phyloP scores from a whole-genome alignment of 768 basidiomycete species.

The Termitomyces sp. region DNA sequence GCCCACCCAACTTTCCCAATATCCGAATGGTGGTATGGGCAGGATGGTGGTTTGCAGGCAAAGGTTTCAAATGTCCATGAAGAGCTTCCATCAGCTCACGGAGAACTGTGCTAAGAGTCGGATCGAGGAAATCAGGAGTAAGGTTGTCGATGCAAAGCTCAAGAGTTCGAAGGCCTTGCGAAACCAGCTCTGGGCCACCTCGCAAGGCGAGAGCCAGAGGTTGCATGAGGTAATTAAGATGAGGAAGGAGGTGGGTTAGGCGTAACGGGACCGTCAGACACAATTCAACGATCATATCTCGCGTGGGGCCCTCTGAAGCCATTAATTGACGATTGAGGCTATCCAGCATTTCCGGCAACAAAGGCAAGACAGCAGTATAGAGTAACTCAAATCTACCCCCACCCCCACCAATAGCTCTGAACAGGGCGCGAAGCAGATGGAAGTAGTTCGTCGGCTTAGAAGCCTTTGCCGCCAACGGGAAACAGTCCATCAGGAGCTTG shows the following conservation, averaged over 20 bases:
- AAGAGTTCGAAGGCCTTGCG: constrained; percentile 92
- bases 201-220: constrained; percentile 88
- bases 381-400: constrained; percentile 90
- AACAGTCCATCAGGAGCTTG: constrained; percentile 93
- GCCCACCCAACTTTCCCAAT: constrained; percentile 91
- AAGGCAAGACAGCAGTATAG: constrained; percentile 93
- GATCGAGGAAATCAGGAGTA: constrained; percentile 96
- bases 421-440: constrained; percentile 85
- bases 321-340: constrained; percentile 86
- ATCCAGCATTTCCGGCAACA: constrained; percentile 96
- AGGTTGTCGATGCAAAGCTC: constrained; percentile 99
- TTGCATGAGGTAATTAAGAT: constrained; percentile 93
- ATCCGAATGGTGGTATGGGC: constrained; percentile 95
- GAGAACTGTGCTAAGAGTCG: constrained; percentile 87
- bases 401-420: constrained; percentile 88
- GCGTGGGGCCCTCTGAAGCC: constrained; percentile 71
- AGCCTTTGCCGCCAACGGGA: constrained; percentile 89
- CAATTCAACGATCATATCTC: constrained; percentile 95
- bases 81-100: constrained; percentile 93
- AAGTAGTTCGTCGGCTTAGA: constrained; percentile 90
- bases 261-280: constrained; percentile 95
- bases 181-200: constrained; percentile 83
- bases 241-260: constrained; percentile 91
- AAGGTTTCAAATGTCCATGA: constrained; percentile 83
- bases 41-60: constrained; percentile 84